A percentile compares a stretch with the other conserved stretches of the same genome.
These are phyloP conservation scores for Lodderomyces theae DNA, from an alignment of 1,139 yeast species.

Conservation along the genomic window DNA sequence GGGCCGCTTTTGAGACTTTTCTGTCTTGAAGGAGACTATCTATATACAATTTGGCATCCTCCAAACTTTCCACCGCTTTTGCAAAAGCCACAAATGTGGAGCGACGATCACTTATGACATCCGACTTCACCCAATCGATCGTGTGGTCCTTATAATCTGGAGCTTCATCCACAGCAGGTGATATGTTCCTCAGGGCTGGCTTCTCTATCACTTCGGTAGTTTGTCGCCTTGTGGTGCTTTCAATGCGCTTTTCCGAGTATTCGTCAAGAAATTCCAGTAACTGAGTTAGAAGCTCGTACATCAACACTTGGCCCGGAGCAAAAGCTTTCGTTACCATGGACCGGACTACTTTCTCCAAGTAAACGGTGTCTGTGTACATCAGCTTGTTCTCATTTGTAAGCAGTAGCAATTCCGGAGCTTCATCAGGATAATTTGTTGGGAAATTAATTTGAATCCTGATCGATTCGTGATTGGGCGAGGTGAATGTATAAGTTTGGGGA, in stretches of 20 bases:
- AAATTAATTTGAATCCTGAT: slow-evolving; percentile 63
- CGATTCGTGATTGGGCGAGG: slow-evolving; percentile 62
- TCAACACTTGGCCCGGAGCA: slow-evolving; percentile 62
- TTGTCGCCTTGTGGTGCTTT: neutral
- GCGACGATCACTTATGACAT: slow-evolving; percentile 76
- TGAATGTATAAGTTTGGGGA: slow-evolving; percentile 47
- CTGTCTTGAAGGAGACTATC: slow-evolving; percentile 57
- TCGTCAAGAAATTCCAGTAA: slow-evolving; percentile 49
- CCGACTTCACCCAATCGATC: slow-evolving; percentile 73
- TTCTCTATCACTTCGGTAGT: neutral
- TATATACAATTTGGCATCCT: slow-evolving; percentile 59
- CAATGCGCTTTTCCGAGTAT: slow-evolving; percentile 26
- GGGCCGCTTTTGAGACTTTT: slow-evolving; percentile 66
- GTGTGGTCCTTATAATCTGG: slow-evolving; percentile 37
- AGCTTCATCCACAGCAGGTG: slow-evolving; percentile 7
- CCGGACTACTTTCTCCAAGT: slow-evolving; percentile 42
- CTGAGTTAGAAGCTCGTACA: slow-evolving; percentile 75
- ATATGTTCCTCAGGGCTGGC: neutral
- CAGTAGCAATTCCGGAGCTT: slow-evolving; percentile 54
- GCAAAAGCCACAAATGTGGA: slow-evolving; percentile 85
- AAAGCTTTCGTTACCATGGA: slow-evolving; percentile 52
- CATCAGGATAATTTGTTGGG: slow-evolving; percentile 68
- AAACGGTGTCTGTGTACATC: slow-evolving; percentile 40
- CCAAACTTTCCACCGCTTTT: slow-evolving; percentile 54
- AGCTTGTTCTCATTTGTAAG: slow-evolving; percentile 35